Percentiles rank a stretch among this genome's conserved stretches.
Conservation (phyloP, 352 stramenopile species). For the Globisporangium nagaii region DNA sequence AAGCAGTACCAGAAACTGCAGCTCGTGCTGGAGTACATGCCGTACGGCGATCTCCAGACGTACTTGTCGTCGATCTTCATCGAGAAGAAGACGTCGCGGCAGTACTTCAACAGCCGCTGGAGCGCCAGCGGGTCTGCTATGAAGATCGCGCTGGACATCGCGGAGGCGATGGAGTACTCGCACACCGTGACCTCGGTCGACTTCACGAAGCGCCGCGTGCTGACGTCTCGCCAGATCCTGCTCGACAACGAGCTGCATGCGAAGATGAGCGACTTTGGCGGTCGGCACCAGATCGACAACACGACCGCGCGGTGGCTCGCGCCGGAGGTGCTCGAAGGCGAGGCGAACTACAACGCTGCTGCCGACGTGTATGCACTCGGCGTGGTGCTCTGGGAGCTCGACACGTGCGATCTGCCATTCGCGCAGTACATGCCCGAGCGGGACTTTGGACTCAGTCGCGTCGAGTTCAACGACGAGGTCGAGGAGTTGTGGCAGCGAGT, state of each 20-base stretch:
- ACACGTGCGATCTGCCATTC: conserved; percentile 8
- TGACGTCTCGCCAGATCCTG: conserved; percentile 25
- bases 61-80: conserved; percentile 10
- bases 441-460: conserved; percentile 11
- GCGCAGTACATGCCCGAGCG: conserved; percentile 4
- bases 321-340: conserved; percentile 17
- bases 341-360: conserved; percentile 14
- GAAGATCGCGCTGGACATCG: conserved; percentile 18
- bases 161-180: conserved; percentile 19
- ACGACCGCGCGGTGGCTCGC: conserved; percentile 10
- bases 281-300: conserved; percentile 7
- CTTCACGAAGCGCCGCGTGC: conserved; percentile 11
- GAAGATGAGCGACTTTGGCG: conserved; percentile 25
- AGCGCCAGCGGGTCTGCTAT: not conserved
- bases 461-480: conserved; percentile 4
- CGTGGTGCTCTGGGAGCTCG: conserved; percentile 22
- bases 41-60: conserved; percentile 21
- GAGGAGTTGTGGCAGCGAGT: conserved; percentile 9
- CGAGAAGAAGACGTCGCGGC: not conserved
- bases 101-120: not conserved
- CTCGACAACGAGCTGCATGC: conserved; percentile 10
- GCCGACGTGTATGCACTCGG: conserved; percentile 28
- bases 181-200: conserved; percentile 12
- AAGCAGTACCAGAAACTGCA: conserved; percentile 6
- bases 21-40: conserved; percentile 23